Evolutionary conservation across 768 basidiomycete species (phyloP), one percentile per base, ranked within the genome.

Genomic region (Termitomyces sp.): DNA sequence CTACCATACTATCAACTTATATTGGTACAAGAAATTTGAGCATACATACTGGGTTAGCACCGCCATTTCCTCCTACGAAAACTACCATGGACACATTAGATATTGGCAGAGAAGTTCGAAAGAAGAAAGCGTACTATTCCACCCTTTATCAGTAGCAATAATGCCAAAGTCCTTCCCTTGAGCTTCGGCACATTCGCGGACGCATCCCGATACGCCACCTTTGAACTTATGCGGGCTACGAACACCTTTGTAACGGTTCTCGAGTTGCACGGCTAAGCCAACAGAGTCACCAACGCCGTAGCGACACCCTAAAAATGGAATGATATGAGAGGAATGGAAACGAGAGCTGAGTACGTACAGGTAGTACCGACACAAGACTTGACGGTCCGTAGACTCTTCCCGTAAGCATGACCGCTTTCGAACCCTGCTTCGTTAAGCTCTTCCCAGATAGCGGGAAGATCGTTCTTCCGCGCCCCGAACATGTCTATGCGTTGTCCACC

Each of bases 71-170:
- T 46, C 83, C 85, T 22, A 89, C 69, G 65, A 82, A 88, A 54
- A 88, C 82, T 56, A 47, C 11, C 33, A 13, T 37, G 20, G 2
- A 33, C 7, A 36, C 16, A 31, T 54, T 44, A 56, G 55, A 56
- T 24, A 37, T 4, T 18, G 34, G 13, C 20, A 7, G 8, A 47
- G 6, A 34, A 36, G 44, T 22, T 4, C 4, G 24, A 24, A 24
- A 7, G 4, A 36, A 3, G 22, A 54, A 30, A n/a, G 9, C 55
- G 9, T 58, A 58, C 57, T 52, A 64, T 90, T 89, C 87, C 88
- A 90, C n/a, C 88, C 88, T 69, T 90, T 89, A 70, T 84, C 85
- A 0, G 87, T 88, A 1, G 88, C 88, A 57, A 90, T 90, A 41
- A 89, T 70, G 13, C 88, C 88, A 63, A 90, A 91, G 68, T 90